Conservation (phyloP, 2,329 filamentous ascomycete species). For the Ophiostoma triangulosporum region DNA sequence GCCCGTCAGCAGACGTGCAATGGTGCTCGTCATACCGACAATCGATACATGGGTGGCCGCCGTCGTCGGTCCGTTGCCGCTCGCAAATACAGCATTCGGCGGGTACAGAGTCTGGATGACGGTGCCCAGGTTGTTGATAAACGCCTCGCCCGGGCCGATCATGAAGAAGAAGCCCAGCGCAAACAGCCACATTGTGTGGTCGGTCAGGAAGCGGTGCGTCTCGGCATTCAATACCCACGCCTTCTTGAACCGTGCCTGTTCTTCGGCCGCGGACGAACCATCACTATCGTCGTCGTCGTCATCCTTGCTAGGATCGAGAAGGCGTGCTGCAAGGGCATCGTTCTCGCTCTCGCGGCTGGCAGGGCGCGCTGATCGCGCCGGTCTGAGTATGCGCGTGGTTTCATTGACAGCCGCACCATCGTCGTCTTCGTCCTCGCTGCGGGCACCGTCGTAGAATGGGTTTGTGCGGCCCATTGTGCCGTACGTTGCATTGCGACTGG, state of each 20-base stretch:
- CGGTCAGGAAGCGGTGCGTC: slow-evolving; percentile 69
- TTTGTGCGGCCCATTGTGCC: slow-evolving; percentile 11
- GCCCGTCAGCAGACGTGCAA: slow-evolving; percentile 81
- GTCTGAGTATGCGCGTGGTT: slow-evolving; percentile 1
- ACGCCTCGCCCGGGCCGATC: slow-evolving; percentile 89
- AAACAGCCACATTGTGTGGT: slow-evolving; percentile 93
- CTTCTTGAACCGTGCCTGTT: slow-evolving; percentile 44
- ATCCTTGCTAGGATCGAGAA: slow-evolving; percentile 14
- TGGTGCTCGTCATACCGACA: slow-evolving; percentile 76
- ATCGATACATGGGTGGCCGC: slow-evolving; percentile 85
- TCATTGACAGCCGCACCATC: slow-evolving; percentile 5
- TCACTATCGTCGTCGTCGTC: slow-evolving; percentile 7
- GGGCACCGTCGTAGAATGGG: slow-evolving; percentile 5
- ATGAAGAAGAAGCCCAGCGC: slow-evolving; percentile 85
- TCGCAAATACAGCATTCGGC: slow-evolving; percentile 21
- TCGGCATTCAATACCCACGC: slow-evolving; percentile 91
- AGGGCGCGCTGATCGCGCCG: not conserved
- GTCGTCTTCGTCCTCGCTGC: slow-evolving; percentile 9
- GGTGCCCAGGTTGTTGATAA: slow-evolving; percentile 93
- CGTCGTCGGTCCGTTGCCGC: slow-evolving; percentile 32
- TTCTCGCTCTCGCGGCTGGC: slow-evolving; percentile 6
- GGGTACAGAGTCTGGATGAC: slow-evolving; percentile 76
- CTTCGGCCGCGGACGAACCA: slow-evolving; percentile 23
- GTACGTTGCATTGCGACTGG: slow-evolving; percentile 3
- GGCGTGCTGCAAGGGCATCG: slow-evolving; percentile 3